Percentiles rank a stretch among this genome's conserved stretches.
phyloP scores from a whole-genome alignment of 257 asterid genomes.

The Petunia axillaris region DNA sequence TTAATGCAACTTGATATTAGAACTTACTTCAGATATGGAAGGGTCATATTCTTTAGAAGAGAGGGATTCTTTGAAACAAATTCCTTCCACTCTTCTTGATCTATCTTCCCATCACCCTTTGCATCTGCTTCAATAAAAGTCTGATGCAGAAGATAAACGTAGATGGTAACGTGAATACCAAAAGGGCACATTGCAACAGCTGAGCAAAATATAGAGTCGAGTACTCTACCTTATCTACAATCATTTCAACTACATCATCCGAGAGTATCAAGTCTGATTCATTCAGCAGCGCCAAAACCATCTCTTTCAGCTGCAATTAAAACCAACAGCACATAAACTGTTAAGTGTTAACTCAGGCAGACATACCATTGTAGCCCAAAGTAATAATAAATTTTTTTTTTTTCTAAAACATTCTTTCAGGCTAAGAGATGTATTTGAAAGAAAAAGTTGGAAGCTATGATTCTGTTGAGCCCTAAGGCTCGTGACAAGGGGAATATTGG shows the following conservation, averaged over 20 bases:
- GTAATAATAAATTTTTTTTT: background rate
- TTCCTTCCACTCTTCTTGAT: conserved; percentile 81
- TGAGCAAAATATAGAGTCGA: background rate
- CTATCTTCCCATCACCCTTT: conserved; percentile 85
- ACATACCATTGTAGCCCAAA: background rate
- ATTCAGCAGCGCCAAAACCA: conserved; percentile 83
- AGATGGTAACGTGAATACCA: background rate
- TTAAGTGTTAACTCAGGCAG: background rate
- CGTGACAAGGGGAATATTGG: conserved; percentile 11
- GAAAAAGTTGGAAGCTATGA: background rate
- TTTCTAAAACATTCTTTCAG: background rate
- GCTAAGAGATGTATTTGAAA: background rate
- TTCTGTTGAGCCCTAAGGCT: background rate
- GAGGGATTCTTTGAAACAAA: conserved; percentile 79
- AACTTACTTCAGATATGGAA: conserved; percentile 78
- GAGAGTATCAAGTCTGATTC: conserved; percentile 88
- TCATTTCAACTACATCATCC: conserved; percentile 68
- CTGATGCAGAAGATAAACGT: conserved; percentile 37
- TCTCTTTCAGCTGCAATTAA: conserved; percentile 68
- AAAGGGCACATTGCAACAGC: background rate
- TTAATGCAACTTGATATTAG: background rate
- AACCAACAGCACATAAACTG: background rate
- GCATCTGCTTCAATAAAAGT: conserved; percentile 73
- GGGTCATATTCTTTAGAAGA: conserved; percentile 86
- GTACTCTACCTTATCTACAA: conserved; percentile 69